A percentile compares a stretch with the other conserved stretches of the same genome.
Conservation (phyloP, 345 rosid genomes). For the Raphanus raphanistrum region DNA sequence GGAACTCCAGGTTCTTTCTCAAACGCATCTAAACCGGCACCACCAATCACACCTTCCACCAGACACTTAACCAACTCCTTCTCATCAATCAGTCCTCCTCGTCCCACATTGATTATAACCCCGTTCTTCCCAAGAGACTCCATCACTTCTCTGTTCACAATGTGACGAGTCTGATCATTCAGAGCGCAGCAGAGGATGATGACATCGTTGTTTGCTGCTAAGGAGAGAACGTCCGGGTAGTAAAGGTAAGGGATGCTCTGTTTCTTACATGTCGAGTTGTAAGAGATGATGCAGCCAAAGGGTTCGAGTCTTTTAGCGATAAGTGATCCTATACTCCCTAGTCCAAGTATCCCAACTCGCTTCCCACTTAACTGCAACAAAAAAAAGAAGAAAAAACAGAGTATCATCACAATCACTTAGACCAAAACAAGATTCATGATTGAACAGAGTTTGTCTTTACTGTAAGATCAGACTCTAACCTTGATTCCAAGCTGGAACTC, state of each 20-base stretch:
- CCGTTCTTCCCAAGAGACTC: slow-evolving; percentile 32
- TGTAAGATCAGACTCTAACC: slow-evolving; percentile 35
- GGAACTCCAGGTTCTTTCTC: slow-evolving; percentile 73
- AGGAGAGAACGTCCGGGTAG: slow-evolving; percentile 27
- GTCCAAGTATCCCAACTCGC: slow-evolving; percentile 39
- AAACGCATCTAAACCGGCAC: slow-evolving; percentile 82
- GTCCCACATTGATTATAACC: slow-evolving; percentile 37
- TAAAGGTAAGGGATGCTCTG: slow-evolving; percentile 3
- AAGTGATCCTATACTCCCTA: slow-evolving; percentile 28
- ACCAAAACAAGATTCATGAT: not conserved
- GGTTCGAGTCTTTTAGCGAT: slow-evolving; percentile 34
- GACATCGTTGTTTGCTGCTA: slow-evolving; percentile 27
- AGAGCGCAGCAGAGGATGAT: slow-evolving; percentile 33
- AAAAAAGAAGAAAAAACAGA: not conserved
- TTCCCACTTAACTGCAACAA: slow-evolving; percentile 30
- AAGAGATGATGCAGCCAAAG: slow-evolving; percentile 32
- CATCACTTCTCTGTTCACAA: slow-evolving; percentile 37
- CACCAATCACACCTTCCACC: slow-evolving; percentile 59
- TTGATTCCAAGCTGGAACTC: slow-evolving; percentile 48
- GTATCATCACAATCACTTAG: not conserved
- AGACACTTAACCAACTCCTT: slow-evolving; percentile 60
- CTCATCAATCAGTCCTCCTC: slow-evolving; percentile 38
- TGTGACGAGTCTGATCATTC: slow-evolving; percentile 27
- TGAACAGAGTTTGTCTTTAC: no score
- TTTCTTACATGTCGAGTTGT: slow-evolving; percentile 31